These are phyloP conservation scores for Xylariaceae sp. DNA, from an alignment of 2,329 filamentous ascomycete genomes.

Conservation along the genomic window DNA sequence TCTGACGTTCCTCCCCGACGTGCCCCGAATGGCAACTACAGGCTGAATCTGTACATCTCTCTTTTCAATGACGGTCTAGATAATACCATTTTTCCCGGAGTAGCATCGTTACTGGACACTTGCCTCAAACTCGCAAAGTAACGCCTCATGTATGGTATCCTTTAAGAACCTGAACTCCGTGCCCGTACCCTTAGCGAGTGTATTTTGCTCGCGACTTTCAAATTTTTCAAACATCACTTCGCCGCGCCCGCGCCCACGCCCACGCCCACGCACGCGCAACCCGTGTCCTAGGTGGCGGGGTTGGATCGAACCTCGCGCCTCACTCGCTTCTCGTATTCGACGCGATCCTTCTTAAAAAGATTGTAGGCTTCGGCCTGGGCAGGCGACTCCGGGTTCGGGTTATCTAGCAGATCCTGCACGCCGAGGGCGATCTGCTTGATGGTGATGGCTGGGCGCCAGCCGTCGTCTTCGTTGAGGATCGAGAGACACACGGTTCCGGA, in stretches of 20 bases:
- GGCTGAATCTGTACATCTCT: constrained; percentile 1
- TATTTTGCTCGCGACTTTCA: constrained; percentile 2
- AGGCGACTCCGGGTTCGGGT: constrained; percentile 94
- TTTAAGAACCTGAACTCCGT: constrained; percentile 21
- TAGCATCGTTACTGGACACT: constrained; percentile 1
- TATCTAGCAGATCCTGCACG: constrained; percentile 91
- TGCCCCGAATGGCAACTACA: neutral
- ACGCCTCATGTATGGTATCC: constrained; percentile 21
- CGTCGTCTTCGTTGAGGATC: constrained; percentile 96
- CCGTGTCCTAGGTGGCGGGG: constrained; percentile 46
- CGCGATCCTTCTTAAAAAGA: constrained; percentile 83
- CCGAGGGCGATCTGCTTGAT: constrained; percentile 96
- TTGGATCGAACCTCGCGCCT: constrained; percentile 85
- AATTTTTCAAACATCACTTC: neutral
- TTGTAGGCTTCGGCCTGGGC: constrained; percentile 98
- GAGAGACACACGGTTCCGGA: constrained; percentile 96
- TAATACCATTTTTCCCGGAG: neutral
- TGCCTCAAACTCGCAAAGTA: constrained; percentile 15
- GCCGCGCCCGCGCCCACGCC: neutral
- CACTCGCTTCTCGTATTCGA: constrained; percentile 84
- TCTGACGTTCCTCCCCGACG: neutral
- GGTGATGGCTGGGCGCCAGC: constrained; percentile 97
- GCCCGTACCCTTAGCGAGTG: constrained; percentile 8
- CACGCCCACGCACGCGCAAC: neutral
- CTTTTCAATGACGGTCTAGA: constrained; percentile 7